phyloP scores from a whole-genome alignment of 1,284 basidiomycete genomes.

The Puccinia triticina region DNA sequence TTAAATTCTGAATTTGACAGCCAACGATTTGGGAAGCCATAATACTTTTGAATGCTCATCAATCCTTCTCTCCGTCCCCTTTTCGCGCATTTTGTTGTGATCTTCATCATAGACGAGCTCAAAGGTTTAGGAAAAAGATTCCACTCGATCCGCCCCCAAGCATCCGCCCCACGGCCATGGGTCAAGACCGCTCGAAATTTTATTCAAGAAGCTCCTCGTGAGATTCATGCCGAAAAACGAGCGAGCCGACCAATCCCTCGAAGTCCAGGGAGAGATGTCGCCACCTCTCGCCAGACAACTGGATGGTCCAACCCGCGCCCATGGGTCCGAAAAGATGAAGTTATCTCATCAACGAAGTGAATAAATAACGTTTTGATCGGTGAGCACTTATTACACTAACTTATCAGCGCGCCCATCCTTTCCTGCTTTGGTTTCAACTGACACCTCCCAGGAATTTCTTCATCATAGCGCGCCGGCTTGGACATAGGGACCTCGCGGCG shows the following conservation, averaged over 20 bases:
- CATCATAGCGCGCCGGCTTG: background rate
- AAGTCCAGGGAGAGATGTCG: background rate
- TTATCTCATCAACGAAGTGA: slow-evolving; percentile 23
- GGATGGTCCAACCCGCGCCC: slow-evolving; percentile 26
- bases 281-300: slow-evolving; percentile 11
- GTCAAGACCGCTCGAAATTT: slow-evolving; percentile 23
- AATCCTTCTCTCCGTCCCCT: background rate
- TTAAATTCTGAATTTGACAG: slow-evolving; percentile 21
- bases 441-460: background rate
- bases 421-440: background rate
- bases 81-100: background rate
- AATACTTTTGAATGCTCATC: background rate
- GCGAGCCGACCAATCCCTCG: background rate
- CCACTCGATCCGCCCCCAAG: slow-evolving; percentile 16
- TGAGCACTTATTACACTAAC: background rate
- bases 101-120: background rate
- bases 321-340: slow-evolving; percentile 26
- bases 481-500: background rate
- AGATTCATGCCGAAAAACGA: background rate
- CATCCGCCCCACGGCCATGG: slow-evolving; percentile 30
- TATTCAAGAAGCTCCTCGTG: background rate
- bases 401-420: background rate
- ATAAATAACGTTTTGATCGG: background rate
- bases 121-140: slow-evolving; percentile 25
- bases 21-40: background rate